Base-by-base conservation (phyloP, 768 basidiomycete genomes). In the Russula olivacea region DNA sequence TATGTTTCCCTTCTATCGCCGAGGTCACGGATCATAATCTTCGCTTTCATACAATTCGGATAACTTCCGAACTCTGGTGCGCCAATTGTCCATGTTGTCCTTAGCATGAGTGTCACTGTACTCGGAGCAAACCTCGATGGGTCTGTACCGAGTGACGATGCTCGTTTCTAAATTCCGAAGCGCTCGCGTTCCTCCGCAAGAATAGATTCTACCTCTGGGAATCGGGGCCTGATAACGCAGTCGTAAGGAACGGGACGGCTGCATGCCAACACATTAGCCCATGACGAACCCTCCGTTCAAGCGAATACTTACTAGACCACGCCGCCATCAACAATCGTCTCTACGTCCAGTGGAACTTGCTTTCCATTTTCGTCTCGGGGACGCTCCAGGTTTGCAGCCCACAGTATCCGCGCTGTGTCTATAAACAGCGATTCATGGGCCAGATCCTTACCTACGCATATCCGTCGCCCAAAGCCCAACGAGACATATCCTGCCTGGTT, bases 351-450 rank as follows among this genome's bases (percentile, higher is more conserved):
- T 4, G 45, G 45, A 1, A 66, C 38, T 15, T 58, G 50, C 30
- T 58, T 49, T 8, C 67, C 69, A 2, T 56, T 17, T 8, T 50
- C 51, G 30, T 67, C 68, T 12, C 34, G 38, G 2, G 36, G 28
- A 2, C 54, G 59, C 41, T 47, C 60, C 23, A 67, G 55, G 23
- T 68, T 56, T 19, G 60, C 32, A 9, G 69, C 61, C 62, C 66
- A 68, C 2, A 71, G 54, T 2, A 69, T 17, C 23, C 45, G 57
- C 11, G 69, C 66, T 12, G 65, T 59, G 28, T 52, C 41, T 17
- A 71, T 66, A 50, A 67, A 71, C 4, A 71, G 50, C 1, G 68
- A 14, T 0, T 68, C 62, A 11, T 61, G 56, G 8, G 68, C 68
- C 4, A 70, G 5, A 1, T 59, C 53, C 14, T 54, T 61, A 1